Percentiles rank a stretch among this genome's conserved stretches.
Evolutionary conservation across 2,329 filamentous ascomycete species (phyloP).

Genomic region (Fusarium sp.): DNA sequence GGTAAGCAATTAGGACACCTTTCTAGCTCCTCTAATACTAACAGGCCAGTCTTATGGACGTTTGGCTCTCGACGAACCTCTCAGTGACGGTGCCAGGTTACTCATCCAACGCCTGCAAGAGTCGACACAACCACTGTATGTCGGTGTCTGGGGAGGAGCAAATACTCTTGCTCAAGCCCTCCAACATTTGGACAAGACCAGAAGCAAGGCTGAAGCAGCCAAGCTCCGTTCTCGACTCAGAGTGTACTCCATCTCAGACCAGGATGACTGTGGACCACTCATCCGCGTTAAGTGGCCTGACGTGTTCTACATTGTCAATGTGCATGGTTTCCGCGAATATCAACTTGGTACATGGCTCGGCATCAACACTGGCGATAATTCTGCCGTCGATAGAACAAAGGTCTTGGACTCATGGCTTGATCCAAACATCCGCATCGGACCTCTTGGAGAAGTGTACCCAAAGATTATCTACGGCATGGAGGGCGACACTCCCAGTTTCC

Average conservation of each 20-base stretch:
- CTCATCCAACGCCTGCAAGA: conserved; percentile 8
- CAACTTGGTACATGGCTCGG: conserved; percentile 9
- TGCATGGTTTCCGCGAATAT: conserved; percentile 18
- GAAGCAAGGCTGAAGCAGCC: not conserved
- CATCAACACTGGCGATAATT: not conserved
- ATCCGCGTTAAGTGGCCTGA: conserved; percentile 19
- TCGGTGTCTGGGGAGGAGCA: conserved; percentile 14
- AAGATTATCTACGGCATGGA: conserved; percentile 14
- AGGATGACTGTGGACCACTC: conserved; percentile 13
- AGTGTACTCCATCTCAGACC: conserved; percentile 26
- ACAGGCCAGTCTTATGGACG: conserved; percentile 12
- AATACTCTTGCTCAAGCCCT: conserved; percentile 20
- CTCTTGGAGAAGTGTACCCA: conserved; percentile 7
- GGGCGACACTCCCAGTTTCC: conserved; percentile 15
- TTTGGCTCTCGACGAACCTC: conserved; percentile 5
- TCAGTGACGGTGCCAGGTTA: conserved; percentile 7
- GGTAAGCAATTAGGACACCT: not conserved
- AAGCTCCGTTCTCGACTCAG: conserved; percentile 13
- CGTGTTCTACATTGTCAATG: conserved; percentile 16
- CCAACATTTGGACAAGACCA: conserved; percentile 1
- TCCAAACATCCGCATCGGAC: conserved; percentile 13
- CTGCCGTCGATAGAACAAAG: conserved; percentile 2
- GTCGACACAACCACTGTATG: conserved; percentile 3
- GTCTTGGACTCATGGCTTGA: conserved; percentile 11
- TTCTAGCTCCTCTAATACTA: rapidly evolving